Base-by-base conservation (phyloP, 2,329 filamentous ascomycete genomes). In the Cladosporium cucumerinum region DNA sequence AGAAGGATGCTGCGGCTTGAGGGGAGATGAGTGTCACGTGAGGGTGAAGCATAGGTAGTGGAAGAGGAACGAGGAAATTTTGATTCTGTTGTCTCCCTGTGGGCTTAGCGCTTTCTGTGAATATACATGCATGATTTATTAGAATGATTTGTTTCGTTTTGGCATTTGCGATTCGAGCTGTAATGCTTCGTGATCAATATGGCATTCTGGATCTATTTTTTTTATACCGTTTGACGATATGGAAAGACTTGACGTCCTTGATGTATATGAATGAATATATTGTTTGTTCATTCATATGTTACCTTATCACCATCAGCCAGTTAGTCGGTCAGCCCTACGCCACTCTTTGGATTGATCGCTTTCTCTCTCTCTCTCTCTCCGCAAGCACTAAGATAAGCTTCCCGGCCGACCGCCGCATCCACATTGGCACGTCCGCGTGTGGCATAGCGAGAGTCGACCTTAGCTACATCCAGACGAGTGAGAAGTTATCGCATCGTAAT, bases 1-100 rank as follows among this genome's bases (percentile, higher is more conserved):
- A 71, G 66, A 75, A 73, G 69, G 73, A 73, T 64, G 54, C 54
- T 36, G 32, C n/a, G 43, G 54, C 49, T 54, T 54, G 59, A 61
- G 16, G 14, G 32, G 18, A 28, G 26, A 7, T 48, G 48, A 26
- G 1, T 39, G 28, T 36, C 14, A 14, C 3, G 11, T 25, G 8
- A 30, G 11, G 28, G 36, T 8, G 55, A n/a, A 8, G 18, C 18
- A n/a, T 43, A 18, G 18, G 18, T 3, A 23, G 39, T 8, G 14
- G n/a, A 21, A 18, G 39, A 46, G 7, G n/a, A 39, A 8, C 14
- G 25, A 26, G 49, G 5, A 1, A 18, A 1, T 30, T 5, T 16
- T 48, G 23, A 32, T 14, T 34, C 7, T 34, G 12, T n/a, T 39
- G 36, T 61, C 5, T 51, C 36, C 30, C 28, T 60, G 39, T 30